Evolutionary conservation across 2,329 filamentous ascomycete genomes (phyloP).

Genomic region (Kalaharituber pfeilii): DNA sequence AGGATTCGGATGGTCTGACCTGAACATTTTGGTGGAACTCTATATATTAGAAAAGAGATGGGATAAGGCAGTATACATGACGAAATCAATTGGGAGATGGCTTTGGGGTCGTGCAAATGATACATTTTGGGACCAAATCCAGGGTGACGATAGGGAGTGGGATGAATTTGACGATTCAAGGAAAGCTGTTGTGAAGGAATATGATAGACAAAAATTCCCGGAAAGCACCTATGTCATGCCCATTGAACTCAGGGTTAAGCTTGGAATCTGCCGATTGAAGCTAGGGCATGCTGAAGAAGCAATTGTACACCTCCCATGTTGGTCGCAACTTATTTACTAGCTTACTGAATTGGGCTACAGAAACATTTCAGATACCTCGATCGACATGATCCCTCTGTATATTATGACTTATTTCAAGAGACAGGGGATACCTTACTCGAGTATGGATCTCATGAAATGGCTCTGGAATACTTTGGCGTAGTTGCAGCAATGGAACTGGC

Average conservation of each 20-base stretch:
- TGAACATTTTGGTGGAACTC: constrained; percentile 72
- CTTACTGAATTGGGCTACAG: constrained; percentile 28
- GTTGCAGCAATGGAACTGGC: neutral
- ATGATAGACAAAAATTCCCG: constrained; percentile 37
- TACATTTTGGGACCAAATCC: constrained; percentile 54
- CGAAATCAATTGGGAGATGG: constrained; percentile 65
- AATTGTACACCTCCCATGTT: constrained; percentile 50
- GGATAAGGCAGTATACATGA: constrained; percentile 46
- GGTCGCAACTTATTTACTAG: neutral
- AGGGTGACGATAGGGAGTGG: constrained; percentile 74
- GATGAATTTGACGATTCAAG: constrained; percentile 54
- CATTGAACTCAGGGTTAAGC: constrained; percentile 62
- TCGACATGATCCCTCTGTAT: constrained; percentile 43
- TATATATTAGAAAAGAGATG: constrained; percentile 48
- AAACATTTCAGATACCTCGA: constrained; percentile 54
- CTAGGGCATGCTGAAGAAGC: constrained; percentile 54
- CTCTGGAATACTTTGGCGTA: constrained; percentile 36
- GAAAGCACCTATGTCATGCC: constrained; percentile 52
- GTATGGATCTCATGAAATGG: constrained; percentile 34
- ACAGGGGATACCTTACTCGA: constrained; percentile 42
- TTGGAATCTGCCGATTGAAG: constrained; percentile 67
- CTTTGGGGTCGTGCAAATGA: constrained; percentile 60
- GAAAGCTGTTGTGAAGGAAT: constrained; percentile 44
- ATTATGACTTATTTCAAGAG: constrained; percentile 64
- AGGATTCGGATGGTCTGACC: constrained; percentile 54